Evolutionary conservation across 345 rosid genomes (phyloP), one percentile per base, ranked within the genome.

Genomic region (Crucihimalaya himalaica): DNA sequence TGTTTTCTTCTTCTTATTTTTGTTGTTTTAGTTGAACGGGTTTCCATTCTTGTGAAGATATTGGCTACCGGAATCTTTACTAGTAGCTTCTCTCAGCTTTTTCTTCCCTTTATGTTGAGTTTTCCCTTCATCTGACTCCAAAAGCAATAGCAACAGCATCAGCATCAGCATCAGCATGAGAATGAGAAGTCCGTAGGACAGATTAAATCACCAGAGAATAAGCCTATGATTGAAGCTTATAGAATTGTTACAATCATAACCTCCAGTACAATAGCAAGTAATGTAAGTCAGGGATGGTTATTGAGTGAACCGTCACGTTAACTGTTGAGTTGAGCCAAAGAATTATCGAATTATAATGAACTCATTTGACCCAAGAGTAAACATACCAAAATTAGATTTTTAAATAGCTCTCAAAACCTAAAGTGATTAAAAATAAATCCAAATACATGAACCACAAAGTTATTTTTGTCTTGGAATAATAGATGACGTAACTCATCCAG

Each of bases 41-140:
- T 56, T 76, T 46, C 63, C 60, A 76, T 76, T 76, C 79, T 70
- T 76, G 75, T 76, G 79, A 63, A 70, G 75, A 76, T 76, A 53
- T 69, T 69, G 79, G 70, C 66, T 76, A 76, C 65, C 66, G 71
- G 65, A 53, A 76, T 42, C 63, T 39, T 73, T 68, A 68, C 79
- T 76, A 29, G 42, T 75, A 53, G 64, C 70, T 54, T 61, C 50
- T 43, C 63, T 67, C 62, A 48, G 53, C 27, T 19, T n/a, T 70
- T 23, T 63, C 6, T 12, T 35, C 16, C 15, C 13, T n/a, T 29
- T 13, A 7, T 12, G 21, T 9, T 21, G 35, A 32, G 11, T 14
- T 31, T 29, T 31, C 11, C 11, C 46, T 39, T 62, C 7, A 20
- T 14, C 1, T n/a, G 16, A 35, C 18, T 20, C 2, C 1, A 57